phyloP scores from a whole-genome alignment of 2,329 filamentous ascomycete species.

The Intubia oerlemansii region DNA sequence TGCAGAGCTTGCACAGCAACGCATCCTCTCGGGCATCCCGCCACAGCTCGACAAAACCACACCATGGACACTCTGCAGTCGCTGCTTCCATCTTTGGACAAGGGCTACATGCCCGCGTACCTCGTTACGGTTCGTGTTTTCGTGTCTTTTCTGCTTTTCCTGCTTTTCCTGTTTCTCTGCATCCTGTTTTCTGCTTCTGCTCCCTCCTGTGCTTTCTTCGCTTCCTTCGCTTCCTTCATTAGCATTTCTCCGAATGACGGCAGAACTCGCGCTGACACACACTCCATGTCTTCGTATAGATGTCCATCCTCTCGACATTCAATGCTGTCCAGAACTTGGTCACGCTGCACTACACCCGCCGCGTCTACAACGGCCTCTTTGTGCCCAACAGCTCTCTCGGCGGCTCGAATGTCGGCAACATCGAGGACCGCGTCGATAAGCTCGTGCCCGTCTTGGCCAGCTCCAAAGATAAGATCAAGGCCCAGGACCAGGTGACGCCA shows the following conservation, averaged over 20 bases:
- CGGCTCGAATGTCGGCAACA: constrained; percentile 11
- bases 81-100: constrained; percentile 23
- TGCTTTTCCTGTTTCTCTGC: too few relatives aligned
- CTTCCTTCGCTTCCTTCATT: too few relatives aligned
- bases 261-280: too few relatives aligned
- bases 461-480: constrained; percentile 22
- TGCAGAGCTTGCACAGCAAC: too few relatives aligned
- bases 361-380: constrained; percentile 57
- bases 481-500: constrained; percentile 43
- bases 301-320: too few relatives aligned
- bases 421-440: constrained; percentile 31
- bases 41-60: too few relatives aligned
- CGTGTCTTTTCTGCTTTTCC: too few relatives aligned
- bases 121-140: constrained; percentile 30
- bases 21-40: too few relatives aligned
- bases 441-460: constrained; percentile 22
- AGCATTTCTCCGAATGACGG: too few relatives aligned
- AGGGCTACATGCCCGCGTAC: constrained; percentile 36
- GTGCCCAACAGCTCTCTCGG: constrained; percentile 26
- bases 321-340: constrained; percentile 73
- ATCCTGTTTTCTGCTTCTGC: too few relatives aligned
- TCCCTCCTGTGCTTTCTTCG: too few relatives aligned
- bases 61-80: constrained; percentile 23
- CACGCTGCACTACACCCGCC: constrained; percentile 63
- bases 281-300: too few relatives aligned